phyloP scores from a whole-genome alignment of 2,329 filamentous ascomycete genomes.

The Myriosclerotinia scirpicola region DNA sequence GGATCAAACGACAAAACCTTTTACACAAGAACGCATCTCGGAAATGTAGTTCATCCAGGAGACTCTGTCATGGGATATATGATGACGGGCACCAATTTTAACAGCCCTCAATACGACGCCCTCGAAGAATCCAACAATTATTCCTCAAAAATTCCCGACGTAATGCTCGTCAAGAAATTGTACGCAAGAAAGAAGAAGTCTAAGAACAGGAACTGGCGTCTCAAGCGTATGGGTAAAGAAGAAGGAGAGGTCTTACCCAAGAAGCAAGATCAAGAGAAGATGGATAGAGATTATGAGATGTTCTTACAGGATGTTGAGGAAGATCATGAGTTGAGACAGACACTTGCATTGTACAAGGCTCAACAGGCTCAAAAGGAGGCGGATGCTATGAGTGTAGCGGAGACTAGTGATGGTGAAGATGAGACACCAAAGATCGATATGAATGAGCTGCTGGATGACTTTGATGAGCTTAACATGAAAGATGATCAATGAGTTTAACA shows the following conservation, averaged over 20 bases:
- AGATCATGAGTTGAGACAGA: slow-evolving; percentile 81
- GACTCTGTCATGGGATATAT: slow-evolving; percentile 96
- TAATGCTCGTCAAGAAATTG: slow-evolving; percentile 95
- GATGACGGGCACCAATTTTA: slow-evolving; percentile 86
- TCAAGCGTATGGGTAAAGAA: slow-evolving; percentile 90
- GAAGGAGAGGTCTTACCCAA: slow-evolving; percentile 83
- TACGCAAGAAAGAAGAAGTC: slow-evolving; percentile 84
- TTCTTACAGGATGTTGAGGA: slow-evolving; percentile 97
- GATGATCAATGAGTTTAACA: slow-evolving; percentile 30
- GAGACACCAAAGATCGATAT: slow-evolving; percentile 70
- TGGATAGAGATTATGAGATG: slow-evolving; percentile 94
- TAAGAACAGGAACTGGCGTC: slow-evolving; percentile 83
- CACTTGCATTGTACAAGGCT: slow-evolving; percentile 81
- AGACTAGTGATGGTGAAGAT: slow-evolving; percentile 61
- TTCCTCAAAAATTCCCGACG: slow-evolving; percentile 79
- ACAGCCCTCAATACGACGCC: slow-evolving; percentile 81
- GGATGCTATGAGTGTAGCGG: slow-evolving; percentile 68
- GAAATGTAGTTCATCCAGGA: slow-evolving; percentile 78
- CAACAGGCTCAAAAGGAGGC: slow-evolving; percentile 49
- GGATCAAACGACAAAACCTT: slow-evolving; percentile 85
- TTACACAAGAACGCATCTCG: slow-evolving; percentile 87
- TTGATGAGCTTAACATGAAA: slow-evolving; percentile 77
- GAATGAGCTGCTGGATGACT: slow-evolving; percentile 85
- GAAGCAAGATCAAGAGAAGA: slow-evolving; percentile 82
- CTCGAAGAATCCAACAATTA: slow-evolving; percentile 78